Conservation (phyloP, 352 stramenopile species). For the Globisporangium solare region DNA sequence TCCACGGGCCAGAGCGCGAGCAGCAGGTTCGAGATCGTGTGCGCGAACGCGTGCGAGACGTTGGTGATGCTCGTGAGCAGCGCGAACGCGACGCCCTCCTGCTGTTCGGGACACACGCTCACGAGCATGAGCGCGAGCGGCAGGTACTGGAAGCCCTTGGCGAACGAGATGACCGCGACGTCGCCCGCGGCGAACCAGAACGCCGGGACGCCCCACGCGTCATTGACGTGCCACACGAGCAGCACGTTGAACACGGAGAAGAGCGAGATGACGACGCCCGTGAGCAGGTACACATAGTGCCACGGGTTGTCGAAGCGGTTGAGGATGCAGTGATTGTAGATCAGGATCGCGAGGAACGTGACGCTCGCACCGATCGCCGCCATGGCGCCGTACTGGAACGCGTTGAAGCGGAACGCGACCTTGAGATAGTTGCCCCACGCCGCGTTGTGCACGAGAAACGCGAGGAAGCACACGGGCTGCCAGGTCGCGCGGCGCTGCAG, state of each 20-base stretch:
- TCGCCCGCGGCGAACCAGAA: slow-evolving; percentile 83
- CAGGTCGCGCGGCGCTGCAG: slow-evolving; percentile 65
- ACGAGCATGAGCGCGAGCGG: slow-evolving; percentile 77
- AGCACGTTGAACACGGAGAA: slow-evolving; percentile 76
- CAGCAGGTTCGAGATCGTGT: slow-evolving; percentile 77
- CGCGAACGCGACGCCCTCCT: slow-evolving; percentile 74
- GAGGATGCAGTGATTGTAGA: slow-evolving; percentile 55
- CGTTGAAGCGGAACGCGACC: slow-evolving; percentile 61
- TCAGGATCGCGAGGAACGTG: slow-evolving; percentile 50
- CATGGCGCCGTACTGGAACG: slow-evolving; percentile 76
- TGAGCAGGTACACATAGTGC: slow-evolving; percentile 64
- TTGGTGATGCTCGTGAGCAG: slow-evolving; percentile 78
- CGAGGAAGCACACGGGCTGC: slow-evolving; percentile 70
- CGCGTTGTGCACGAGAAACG: slow-evolving; percentile 64
- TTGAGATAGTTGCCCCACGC: slow-evolving; percentile 80
- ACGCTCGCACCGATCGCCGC: slow-evolving; percentile 62
- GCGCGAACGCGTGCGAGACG: slow-evolving; percentile 57
- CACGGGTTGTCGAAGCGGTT: slow-evolving; percentile 35
- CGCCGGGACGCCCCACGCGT: slow-evolving; percentile 44
- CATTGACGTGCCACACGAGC: slow-evolving; percentile 61
- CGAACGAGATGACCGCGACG: slow-evolving; percentile 59
- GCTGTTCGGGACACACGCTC: slow-evolving; percentile 59
- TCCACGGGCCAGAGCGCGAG: slow-evolving; percentile 72
- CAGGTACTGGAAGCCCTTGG: slow-evolving; percentile 73
- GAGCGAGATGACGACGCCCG: slow-evolving; percentile 41